Base-by-base conservation (phyloP, 2,329 filamentous ascomycete species). In the Fusarium sp. region DNA sequence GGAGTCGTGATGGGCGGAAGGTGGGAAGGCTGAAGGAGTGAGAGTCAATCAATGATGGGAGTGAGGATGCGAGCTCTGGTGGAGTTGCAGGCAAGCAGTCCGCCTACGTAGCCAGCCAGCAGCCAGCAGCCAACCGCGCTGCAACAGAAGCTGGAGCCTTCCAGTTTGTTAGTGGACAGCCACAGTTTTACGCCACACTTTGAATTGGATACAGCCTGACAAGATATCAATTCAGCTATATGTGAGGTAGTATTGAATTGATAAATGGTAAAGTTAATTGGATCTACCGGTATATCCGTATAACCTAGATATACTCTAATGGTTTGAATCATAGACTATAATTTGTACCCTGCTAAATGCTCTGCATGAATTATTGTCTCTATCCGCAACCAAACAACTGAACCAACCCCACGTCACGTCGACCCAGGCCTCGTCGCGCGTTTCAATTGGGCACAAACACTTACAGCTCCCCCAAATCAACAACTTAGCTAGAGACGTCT, bases 41-140 rank as follows among this genome's bases (percentile, higher is more conserved):
- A 65, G 66, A 48, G 44, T 64, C 49, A 45, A 65, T 64, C 34
- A 46, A 61, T 65, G 61, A 61, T 62, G 59, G 62, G 65, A 61
- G n/a, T 67, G 64, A 61, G 44, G 66, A 73, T 67, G 72, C 57
- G 70, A 75, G 72, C 69, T 75, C 60, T 70, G 73, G 73, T 72
- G 70, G 74, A 68, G 65, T 69, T 69, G 71, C 69, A 81, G 79
- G 79, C 80, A 82, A 81, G 77, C 79, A 81, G 67, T 71, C 73
- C 71, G 79, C 75, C 78, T 80, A 81, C 79, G 79, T 78, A 80
- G 76, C 74, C 49, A 52, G 49, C 49, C 48, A 34, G 3, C 25
- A 27, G 32, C 32, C 34, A 37, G 34, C 34, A 37, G 34, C 18
- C 34, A 37, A 18, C 34, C 67, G 69, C 65, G 57, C 59, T 65